Conservation (phyloP, 1,284 basidiomycete species). For the Hortiboletus rubellus region DNA sequence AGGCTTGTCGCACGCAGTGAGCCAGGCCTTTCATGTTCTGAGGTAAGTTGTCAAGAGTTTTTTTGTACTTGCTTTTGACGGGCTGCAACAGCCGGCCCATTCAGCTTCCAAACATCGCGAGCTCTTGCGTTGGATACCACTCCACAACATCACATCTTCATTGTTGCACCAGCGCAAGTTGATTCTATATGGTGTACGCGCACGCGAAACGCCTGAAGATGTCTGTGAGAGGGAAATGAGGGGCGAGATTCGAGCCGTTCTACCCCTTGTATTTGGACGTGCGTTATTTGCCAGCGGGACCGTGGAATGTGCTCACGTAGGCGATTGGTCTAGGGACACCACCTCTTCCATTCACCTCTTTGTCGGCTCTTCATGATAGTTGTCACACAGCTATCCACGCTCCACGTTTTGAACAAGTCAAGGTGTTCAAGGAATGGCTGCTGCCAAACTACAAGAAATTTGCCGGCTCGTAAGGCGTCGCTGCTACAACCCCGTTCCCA, state of each 20-base stretch:
- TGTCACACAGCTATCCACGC: conserved; percentile 52
- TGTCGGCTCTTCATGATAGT: conserved; percentile 41
- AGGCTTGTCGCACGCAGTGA: conserved; percentile 83
- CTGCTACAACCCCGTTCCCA: neutral
- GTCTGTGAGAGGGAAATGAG: conserved; percentile 64
- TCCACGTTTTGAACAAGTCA: conserved; percentile 68
- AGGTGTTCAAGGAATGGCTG: conserved; percentile 67
- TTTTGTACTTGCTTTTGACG: neutral
- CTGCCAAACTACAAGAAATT: conserved; percentile 60
- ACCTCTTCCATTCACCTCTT: conserved; percentile 34
- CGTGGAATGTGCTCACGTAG: neutral
- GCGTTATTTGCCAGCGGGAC: conserved; percentile 8
- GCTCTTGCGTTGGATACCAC: conserved; percentile 67
- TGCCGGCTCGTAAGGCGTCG: conserved; percentile 38
- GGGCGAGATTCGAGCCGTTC: conserved; percentile 59
- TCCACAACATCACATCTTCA: conserved; percentile 56
- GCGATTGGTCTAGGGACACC: conserved; percentile 31
- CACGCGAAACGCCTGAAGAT: conserved; percentile 68
- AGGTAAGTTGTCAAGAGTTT: conserved; percentile 39
- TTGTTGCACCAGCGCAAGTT: conserved; percentile 66
- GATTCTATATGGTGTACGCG: conserved; percentile 63
- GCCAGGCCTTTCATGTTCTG: conserved; percentile 52
- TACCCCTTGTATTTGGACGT: conserved; percentile 73
- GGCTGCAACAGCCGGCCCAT: conserved; percentile 17
- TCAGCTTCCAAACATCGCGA: conserved; percentile 60